These are phyloP conservation scores for Volvox reticuliferus DNA, from an alignment of 139 green algal species.

Conservation along the genomic window DNA sequence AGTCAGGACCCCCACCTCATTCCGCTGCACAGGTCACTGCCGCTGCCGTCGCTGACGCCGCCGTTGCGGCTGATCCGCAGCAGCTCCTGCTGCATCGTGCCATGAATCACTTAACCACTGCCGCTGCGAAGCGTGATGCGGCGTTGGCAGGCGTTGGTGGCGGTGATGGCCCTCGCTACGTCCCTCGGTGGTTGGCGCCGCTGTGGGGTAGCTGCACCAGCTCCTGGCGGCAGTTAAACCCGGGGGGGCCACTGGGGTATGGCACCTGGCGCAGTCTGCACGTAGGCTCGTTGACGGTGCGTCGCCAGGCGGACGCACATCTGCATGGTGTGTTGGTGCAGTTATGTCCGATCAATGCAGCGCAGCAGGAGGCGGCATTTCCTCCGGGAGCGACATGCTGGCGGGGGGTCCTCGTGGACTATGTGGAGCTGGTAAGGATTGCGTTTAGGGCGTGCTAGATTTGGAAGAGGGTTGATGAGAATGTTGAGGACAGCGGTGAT, in stretches of 20 bases:
- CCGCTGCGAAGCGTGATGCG: background rate
- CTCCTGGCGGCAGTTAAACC: constrained; percentile 30
- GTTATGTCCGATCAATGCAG: background rate
- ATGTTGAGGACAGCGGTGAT: no score
- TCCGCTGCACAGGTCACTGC: background rate
- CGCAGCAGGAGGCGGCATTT: background rate
- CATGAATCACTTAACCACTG: background rate
- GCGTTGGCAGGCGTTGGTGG: background rate
- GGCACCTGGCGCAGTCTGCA: constrained; percentile 4
- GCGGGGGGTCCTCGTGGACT: constrained; percentile 41
- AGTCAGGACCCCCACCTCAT: no score
- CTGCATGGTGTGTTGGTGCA: constrained; percentile 40
- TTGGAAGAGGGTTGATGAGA: no score
- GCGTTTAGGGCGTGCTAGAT: background rate
- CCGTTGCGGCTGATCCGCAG: background rate
- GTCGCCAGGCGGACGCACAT: constrained; percentile 12
- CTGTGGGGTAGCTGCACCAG: constrained; percentile 11
- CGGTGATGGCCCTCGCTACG: constrained; percentile 5
- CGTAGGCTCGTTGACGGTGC: background rate
- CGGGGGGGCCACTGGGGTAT: background rate
- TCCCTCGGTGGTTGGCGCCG: constrained; percentile 5
- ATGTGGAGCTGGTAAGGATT: constrained; percentile 39
- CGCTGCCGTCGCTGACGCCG: background rate
- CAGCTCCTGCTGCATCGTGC: background rate
- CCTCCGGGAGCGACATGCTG: constrained; percentile 3